Evolutionary conservation across 495 filamentous ascomycete species (phyloP).

Genomic region (Neurospora discreta): DNA sequence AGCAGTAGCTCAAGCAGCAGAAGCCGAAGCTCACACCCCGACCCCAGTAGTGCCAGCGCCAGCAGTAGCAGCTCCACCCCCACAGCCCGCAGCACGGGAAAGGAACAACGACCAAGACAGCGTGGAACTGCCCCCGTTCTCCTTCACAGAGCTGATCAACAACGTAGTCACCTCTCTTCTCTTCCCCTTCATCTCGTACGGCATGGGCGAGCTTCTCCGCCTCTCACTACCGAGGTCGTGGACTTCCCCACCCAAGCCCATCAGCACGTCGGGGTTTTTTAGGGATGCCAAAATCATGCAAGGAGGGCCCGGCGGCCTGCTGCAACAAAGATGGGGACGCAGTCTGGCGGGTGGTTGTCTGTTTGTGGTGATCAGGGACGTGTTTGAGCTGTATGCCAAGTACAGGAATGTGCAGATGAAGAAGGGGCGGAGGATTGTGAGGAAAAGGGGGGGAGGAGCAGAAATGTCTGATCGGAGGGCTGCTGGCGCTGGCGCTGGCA

Average conservation of each 20-base stretch:
- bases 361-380: constrained; percentile 69
- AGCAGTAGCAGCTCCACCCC: neutral
- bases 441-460: constrained; percentile 6
- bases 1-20: neutral
- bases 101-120: constrained; percentile 3
- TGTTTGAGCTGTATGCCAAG: constrained; percentile 59
- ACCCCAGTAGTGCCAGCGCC: neutral
- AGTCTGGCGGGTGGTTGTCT: constrained; percentile 72
- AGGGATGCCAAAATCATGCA: constrained; percentile 9
- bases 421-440: constrained; percentile 48
- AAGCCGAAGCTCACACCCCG: neutral
- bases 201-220: constrained; percentile 59
- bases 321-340: constrained; percentile 68
- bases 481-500: neutral
- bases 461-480: neutral
- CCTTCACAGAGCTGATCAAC: constrained; percentile 18
- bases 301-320: constrained; percentile 38
- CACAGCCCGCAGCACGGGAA: neutral
- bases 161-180: constrained; percentile 29
- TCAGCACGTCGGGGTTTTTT: neutral
- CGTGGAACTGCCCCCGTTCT: constrained; percentile 8
- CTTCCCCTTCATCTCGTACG: constrained; percentile 31
- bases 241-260: constrained; percentile 33
- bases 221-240: constrained; percentile 50
- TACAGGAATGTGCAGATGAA: constrained; percentile 63